phyloP scores from a whole-genome alignment of 768 basidiomycete genomes.

The Suillus plorans region DNA sequence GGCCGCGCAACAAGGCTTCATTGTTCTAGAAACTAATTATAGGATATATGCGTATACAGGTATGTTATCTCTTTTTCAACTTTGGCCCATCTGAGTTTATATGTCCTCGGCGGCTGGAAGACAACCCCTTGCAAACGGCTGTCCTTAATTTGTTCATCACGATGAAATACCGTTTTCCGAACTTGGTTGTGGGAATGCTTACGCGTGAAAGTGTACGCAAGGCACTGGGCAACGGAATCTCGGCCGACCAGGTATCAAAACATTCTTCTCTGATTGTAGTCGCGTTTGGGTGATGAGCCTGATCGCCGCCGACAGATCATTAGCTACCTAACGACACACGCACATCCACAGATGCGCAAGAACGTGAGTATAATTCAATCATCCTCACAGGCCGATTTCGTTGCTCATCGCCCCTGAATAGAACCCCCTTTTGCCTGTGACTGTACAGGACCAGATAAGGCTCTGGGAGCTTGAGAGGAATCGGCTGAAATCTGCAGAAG shows the following conservation, averaged over 20 bases:
- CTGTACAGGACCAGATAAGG: slow-evolving; percentile 96
- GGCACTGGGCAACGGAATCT: slow-evolving; percentile 92
- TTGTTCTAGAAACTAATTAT: slow-evolving; percentile 98
- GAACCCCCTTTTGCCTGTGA: slow-evolving; percentile 93
- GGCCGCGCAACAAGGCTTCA: slow-evolving; percentile 80
- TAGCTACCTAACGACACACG: slow-evolving; percentile 90
- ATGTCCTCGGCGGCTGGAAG: slow-evolving; percentile 39
- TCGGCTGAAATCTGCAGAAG: slow-evolving; percentile 84
- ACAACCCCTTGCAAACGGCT: slow-evolving; percentile 94
- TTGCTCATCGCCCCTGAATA: slow-evolving; percentile 32
- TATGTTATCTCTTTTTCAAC: slow-evolving; percentile 33
- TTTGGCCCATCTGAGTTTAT: slow-evolving; percentile 14
- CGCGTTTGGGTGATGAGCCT: slow-evolving; percentile 13
- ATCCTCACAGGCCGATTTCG: neutral
- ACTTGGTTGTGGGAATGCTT: slow-evolving; percentile 93
- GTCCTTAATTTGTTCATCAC: slow-evolving; percentile 93
- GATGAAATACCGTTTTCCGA: slow-evolving; percentile 92
- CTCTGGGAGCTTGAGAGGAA: slow-evolving; percentile 97
- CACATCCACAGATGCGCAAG: slow-evolving; percentile 97
- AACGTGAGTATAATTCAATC: slow-evolving; percentile 53
- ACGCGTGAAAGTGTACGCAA: slow-evolving; percentile 95
- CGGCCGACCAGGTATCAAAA: slow-evolving; percentile 80
- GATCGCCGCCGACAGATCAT: slow-evolving; percentile 68
- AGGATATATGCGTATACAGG: slow-evolving; percentile 97
- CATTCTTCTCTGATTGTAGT: slow-evolving; percentile 24